phyloP scores from a whole-genome alignment of 148 eudicot species.

The Pharnaceum exiguum region DNA sequence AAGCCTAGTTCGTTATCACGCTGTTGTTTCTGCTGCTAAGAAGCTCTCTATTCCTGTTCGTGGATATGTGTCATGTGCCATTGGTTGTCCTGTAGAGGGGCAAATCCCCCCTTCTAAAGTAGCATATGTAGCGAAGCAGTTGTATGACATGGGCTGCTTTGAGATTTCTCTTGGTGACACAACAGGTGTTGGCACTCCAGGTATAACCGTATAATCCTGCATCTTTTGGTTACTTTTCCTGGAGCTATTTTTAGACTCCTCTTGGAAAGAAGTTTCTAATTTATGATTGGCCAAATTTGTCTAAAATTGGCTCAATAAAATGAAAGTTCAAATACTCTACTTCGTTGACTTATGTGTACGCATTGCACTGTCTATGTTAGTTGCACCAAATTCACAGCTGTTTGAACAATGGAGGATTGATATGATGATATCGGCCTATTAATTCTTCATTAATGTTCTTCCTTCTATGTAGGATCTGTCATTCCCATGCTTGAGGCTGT shows the following conservation, averaged over 20 bases:
- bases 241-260: too few species aligned
- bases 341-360: too few species aligned
- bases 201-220: constrained; percentile 29
- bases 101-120: constrained; percentile 71
- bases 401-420: too few species aligned
- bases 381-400: too few species aligned
- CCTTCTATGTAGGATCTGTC: constrained; percentile 39
- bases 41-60: constrained; percentile 73
- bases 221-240: not conserved
- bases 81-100: constrained; percentile 98
- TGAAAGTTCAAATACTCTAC: too few species aligned
- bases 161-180: constrained; percentile 96
- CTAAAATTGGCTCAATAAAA: too few species aligned
- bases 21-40: constrained; percentile 70
- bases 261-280: too few species aligned
- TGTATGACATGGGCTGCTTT: constrained; percentile 88
- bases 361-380: too few species aligned
- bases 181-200: constrained; percentile 83
- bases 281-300: too few species aligned
- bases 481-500: constrained; percentile 72
- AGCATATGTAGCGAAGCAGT: constrained; percentile 86
- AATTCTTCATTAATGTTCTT: constrained; percentile 3
- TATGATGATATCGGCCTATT: not conserved
- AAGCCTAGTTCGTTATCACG: constrained; percentile 74
- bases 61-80: constrained; percentile 92